Conservation (phyloP, 2,329 filamentous ascomycete species). For the Pochonia chlamydosporia region DNA sequence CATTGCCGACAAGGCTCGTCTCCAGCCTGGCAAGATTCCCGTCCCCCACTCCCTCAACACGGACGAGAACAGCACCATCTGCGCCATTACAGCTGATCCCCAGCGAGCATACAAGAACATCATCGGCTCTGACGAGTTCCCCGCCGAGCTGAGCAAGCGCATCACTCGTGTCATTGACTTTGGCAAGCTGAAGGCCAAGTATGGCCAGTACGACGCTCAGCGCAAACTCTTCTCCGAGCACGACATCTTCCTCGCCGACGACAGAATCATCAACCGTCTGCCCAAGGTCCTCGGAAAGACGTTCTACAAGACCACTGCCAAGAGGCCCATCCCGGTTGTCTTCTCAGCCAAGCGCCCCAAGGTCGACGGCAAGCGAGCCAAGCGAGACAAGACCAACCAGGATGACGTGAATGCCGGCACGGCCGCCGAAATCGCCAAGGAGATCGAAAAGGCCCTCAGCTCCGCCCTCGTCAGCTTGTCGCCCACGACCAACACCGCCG, state of each 20-base stretch:
- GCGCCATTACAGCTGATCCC: conserved; percentile 75
- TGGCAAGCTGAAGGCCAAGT: conserved; percentile 75
- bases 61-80: conserved; percentile 62
- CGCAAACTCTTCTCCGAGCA: conserved; percentile 80
- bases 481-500: conserved; percentile 71
- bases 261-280: conserved; percentile 70
- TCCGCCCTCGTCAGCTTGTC: conserved; percentile 77
- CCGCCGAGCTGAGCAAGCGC: conserved; percentile 56
- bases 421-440: conserved; percentile 64
- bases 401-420: conserved; percentile 41
- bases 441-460: conserved; percentile 72
- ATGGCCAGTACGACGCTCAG: conserved; percentile 80
- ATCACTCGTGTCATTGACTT: conserved; percentile 76
- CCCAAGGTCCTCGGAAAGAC: conserved; percentile 80
- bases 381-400: conserved; percentile 44
- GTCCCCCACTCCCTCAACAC: conserved; percentile 72
- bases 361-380: conserved; percentile 52
- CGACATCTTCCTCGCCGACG: conserved; percentile 90
- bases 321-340: conserved; percentile 80
- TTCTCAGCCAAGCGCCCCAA: conserved; percentile 59
- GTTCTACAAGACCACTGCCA: conserved; percentile 78
- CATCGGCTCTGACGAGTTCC: conserved; percentile 67
- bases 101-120: conserved; percentile 90
- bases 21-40: conserved; percentile 79
- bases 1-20: conserved; percentile 64